Conservation (phyloP, 2,329 filamentous ascomycete genomes). For the Penicillium sp. region DNA sequence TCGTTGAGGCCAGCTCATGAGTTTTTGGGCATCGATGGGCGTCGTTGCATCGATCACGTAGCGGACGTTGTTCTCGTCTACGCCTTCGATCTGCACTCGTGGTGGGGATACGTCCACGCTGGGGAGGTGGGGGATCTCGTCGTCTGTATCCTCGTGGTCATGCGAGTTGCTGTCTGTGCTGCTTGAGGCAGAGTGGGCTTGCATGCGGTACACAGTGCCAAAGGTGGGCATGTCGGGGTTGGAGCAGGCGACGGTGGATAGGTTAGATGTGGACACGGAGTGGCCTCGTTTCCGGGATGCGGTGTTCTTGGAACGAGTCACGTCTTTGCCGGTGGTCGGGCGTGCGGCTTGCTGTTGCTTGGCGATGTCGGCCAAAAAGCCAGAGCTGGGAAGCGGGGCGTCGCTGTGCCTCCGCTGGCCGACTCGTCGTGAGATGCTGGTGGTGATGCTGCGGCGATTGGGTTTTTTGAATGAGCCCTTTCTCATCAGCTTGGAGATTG, state of each 20-base stretch:
- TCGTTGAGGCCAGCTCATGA: constrained; percentile 31
- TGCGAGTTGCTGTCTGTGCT: constrained; percentile 11
- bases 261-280: constrained; percentile 11
- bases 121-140: constrained; percentile 35
- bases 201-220: constrained; percentile 31
- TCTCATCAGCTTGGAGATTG: constrained; percentile 29
- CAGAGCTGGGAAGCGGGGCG: constrained; percentile 33
- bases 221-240: constrained; percentile 11
- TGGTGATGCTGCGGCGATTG: constrained; percentile 30
- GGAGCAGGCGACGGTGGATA: constrained; percentile 7
- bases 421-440: constrained; percentile 18
- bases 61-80: constrained; percentile 34
- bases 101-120: constrained; percentile 22
- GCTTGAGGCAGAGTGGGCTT: constrained; percentile 28
- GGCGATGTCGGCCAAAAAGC: constrained; percentile 24
- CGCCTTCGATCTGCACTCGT: constrained; percentile 28
- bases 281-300: constrained; percentile 7
- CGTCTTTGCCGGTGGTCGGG: constrained; percentile 12
- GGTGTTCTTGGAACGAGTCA: constrained; percentile 17
- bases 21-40: constrained; percentile 25
- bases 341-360: constrained; percentile 4
- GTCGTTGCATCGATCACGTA: constrained; percentile 28
- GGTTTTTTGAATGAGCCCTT: constrained; percentile 31
- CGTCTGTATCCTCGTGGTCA: constrained; percentile 29
- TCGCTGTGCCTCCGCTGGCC: constrained; percentile 39